These are phyloP conservation scores for Pseudogymnoascus sp. DNA, from an alignment of 2,329 filamentous ascomycete genomes.

Conservation along the genomic window DNA sequence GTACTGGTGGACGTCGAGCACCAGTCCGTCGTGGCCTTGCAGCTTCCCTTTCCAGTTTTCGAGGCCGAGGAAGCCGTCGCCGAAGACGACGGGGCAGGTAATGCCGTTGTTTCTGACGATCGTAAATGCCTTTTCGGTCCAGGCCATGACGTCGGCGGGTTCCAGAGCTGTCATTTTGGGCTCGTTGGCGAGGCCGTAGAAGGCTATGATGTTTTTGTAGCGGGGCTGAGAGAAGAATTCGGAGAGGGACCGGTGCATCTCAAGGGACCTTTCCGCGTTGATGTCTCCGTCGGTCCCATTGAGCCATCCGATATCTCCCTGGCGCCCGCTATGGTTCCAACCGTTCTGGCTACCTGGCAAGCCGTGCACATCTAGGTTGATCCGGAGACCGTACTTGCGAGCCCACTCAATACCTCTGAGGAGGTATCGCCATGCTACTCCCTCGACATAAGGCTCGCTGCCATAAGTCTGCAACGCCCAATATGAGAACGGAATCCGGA, in stretches of 20 bases:
- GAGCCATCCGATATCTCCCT: slow-evolving; percentile 76
- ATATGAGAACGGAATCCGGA: slow-evolving; percentile 93
- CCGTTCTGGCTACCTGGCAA: slow-evolving; percentile 91
- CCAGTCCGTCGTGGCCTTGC: slow-evolving; percentile 59
- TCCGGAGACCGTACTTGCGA: slow-evolving; percentile 79
- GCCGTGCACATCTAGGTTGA: slow-evolving; percentile 91
- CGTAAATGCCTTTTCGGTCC: slow-evolving; percentile 67
- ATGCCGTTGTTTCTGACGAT: slow-evolving; percentile 72
- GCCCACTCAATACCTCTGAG: slow-evolving; percentile 89
- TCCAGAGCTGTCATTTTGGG: slow-evolving; percentile 70
- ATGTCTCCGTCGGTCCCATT: slow-evolving; percentile 76
- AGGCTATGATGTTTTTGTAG: slow-evolving; percentile 83
- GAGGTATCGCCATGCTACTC: slow-evolving; percentile 87
- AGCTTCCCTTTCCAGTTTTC: slow-evolving; percentile 84
- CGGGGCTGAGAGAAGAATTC: slow-evolving; percentile 89
- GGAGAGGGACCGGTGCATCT: slow-evolving; percentile 78
- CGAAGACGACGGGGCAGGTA: slow-evolving; percentile 68
- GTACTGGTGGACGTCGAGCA: slow-evolving; percentile 97
- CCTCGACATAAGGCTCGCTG: slow-evolving; percentile 76
- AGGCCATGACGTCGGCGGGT: slow-evolving; percentile 58
- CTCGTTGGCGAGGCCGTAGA: slow-evolving; percentile 94
- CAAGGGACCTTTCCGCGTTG: slow-evolving; percentile 74
- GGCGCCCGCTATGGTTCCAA: slow-evolving; percentile 90
- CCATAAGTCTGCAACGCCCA: slow-evolving; percentile 86
- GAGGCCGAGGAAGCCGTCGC: slow-evolving; percentile 90